Evolutionary conservation across 495 filamentous ascomycete genomes (phyloP).

Genomic region (Parachaetomium inaequale): DNA sequence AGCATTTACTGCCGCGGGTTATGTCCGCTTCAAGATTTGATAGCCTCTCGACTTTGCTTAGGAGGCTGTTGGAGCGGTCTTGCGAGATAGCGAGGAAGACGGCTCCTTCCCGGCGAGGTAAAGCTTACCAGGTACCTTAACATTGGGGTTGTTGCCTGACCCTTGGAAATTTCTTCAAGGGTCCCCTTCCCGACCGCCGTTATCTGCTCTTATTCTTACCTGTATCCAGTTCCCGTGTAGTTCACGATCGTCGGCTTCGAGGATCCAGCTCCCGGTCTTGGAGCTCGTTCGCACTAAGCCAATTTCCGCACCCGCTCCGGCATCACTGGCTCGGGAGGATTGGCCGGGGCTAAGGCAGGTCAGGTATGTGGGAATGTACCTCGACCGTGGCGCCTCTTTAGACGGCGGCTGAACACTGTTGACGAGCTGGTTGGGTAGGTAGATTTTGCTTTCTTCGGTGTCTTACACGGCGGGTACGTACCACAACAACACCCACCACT

Average conservation of each 20-base stretch:
- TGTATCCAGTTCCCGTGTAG: neutral
- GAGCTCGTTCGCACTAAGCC: neutral
- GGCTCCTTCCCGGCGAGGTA: neutral
- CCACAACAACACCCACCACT: neutral
- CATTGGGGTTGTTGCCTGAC: too few relatives aligned
- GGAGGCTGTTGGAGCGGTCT: too few relatives aligned
- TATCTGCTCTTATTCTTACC: neutral
- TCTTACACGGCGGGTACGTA: slow-evolving; percentile 24
- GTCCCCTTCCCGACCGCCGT: neutral
- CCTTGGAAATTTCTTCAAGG: neutral
- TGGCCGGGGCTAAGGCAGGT: slow-evolving; percentile 5
- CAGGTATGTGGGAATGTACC: slow-evolving; percentile 8
- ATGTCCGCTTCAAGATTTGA: too few relatives aligned
- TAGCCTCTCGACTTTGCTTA: too few relatives aligned
- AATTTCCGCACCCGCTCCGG: slow-evolving; percentile 9
- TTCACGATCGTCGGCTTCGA: neutral
- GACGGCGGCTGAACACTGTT: slow-evolving; percentile 28
- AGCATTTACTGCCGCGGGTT: too few relatives aligned
- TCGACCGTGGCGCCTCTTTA: slow-evolving; percentile 19
- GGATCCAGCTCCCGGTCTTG: neutral
- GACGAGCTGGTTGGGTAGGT: slow-evolving; percentile 27
- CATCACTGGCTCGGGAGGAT: slow-evolving; percentile 13
- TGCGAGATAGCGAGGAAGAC: neutral
- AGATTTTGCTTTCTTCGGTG: slow-evolving; percentile 23
- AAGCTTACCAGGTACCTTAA: neutral